phyloP scores from a whole-genome alignment of 768 basidiomycete genomes.

The Lactifluus pinguis region DNA sequence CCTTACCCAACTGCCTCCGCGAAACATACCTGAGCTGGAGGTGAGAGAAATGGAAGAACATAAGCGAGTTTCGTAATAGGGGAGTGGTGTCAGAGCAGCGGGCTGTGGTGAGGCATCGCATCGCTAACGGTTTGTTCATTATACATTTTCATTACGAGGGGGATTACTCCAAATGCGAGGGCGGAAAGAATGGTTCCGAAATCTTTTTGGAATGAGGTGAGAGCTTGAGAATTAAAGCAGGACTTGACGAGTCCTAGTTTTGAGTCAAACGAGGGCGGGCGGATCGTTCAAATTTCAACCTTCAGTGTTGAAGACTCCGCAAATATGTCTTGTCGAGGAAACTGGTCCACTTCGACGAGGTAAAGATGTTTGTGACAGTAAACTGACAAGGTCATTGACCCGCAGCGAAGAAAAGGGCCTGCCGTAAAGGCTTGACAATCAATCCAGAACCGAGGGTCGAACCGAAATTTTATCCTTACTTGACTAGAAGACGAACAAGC shows the following conservation, averaged over 20 bases:
- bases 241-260: not conserved
- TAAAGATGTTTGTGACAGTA: slow-evolving; percentile 1
- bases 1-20: not conserved
- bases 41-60: not conserved
- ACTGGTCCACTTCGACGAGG: slow-evolving; percentile 8
- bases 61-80: not conserved
- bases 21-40: not conserved
- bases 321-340: slow-evolving; percentile 8
- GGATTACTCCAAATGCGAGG: not conserved
- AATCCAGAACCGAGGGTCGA: not conserved
- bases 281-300: not conserved
- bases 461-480: not conserved
- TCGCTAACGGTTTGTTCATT: not conserved
- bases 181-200: not conserved
- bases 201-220: not conserved
- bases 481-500: slow-evolving; percentile 4
- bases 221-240: not conserved
- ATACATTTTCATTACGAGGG: not conserved
- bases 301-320: not conserved
- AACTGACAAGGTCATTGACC: slow-evolving; percentile 5
- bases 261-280: not conserved
- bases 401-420: not conserved
- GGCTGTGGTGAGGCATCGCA: no score
- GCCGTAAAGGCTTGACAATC: slow-evolving; percentile 7
- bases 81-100: no score